Evolutionary conservation across 257 asterid species (phyloP).

Genomic region (Buddleja alternifolia): DNA sequence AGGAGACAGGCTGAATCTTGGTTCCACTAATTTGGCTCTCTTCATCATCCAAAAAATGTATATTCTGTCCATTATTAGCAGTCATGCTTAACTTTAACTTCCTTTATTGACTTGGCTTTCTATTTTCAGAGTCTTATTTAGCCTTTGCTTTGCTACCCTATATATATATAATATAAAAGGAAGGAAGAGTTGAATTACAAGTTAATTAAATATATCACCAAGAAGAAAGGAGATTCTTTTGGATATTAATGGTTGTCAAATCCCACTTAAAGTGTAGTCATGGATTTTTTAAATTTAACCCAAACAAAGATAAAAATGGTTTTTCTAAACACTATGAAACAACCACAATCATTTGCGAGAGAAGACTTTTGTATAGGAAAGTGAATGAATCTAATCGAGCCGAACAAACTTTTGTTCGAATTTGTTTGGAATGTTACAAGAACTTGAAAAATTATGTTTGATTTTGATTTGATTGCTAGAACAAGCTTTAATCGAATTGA

Average conservation of each 20-base stretch:
- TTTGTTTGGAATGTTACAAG: too few species aligned
- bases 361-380: too few species aligned
- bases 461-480: too few species aligned
- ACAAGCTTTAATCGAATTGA: too few species aligned
- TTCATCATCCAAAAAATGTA: conserved; percentile 42
- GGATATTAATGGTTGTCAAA: conserved; percentile 38
- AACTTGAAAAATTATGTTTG: too few species aligned
- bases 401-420: too few species aligned
- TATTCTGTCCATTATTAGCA: conserved; percentile 27
- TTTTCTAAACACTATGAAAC: too few species aligned
- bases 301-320: too few species aligned
- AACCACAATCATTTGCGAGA: too few species aligned
- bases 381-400: too few species aligned
- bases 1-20: conserved; percentile 45
- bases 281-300: not conserved
- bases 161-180: conserved; percentile 13
- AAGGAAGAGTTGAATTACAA: conserved; percentile 6
- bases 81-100: conserved; percentile 37
- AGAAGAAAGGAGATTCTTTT: conserved; percentile 37
- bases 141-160: not conserved
- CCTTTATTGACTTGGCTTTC: not conserved
- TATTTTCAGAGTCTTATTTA: not conserved
- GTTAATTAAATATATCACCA: conserved; percentile 24
- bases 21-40: conserved; percentile 43
- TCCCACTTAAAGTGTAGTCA: not conserved